Percentiles rank a stretch among this genome's conserved stretches.
phyloP scores from a whole-genome alignment of 345 rosid species.

The Excoecaria cochinchinensis region DNA sequence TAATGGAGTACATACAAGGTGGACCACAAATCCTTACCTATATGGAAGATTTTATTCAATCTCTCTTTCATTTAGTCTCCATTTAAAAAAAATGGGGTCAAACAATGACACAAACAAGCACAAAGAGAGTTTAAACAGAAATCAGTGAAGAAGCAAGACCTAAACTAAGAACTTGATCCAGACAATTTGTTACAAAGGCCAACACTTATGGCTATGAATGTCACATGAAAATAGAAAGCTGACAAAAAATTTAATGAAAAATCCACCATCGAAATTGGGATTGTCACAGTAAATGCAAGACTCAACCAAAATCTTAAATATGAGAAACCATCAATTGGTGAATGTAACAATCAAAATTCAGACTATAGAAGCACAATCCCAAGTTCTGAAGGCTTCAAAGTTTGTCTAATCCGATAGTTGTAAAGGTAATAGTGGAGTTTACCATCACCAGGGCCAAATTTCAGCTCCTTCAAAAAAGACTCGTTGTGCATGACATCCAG shows the following conservation, averaged over 20 bases:
- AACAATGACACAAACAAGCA: not conserved
- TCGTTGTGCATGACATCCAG: constrained; percentile 87
- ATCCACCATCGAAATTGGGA: not conserved
- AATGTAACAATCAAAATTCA: not conserved
- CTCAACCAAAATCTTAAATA: not conserved
- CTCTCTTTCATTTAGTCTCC: not conserved
- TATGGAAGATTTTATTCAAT: not conserved
- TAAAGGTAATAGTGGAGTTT: constrained; percentile 86
- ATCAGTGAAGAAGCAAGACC: not conserved
- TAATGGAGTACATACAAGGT: too few species aligned
- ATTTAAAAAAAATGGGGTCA: too few species aligned
- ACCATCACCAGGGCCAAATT: constrained; percentile 89
- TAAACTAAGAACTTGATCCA: not conserved
- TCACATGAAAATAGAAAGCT: not conserved
- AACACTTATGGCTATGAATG: too few species aligned
- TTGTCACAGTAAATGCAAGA: not conserved
- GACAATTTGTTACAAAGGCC: not conserved
- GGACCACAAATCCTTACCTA: not conserved
- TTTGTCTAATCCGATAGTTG: constrained; percentile 56
- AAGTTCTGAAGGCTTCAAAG: constrained; percentile 69
- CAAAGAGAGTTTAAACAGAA: not conserved
- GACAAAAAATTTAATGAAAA: not conserved
- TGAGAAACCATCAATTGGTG: not conserved
- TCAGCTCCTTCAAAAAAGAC: constrained; percentile 72
- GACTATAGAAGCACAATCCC: constrained; percentile 75